Conservation (phyloP, 768 basidiomycete species). For the Suillus ampliporus region DNA sequence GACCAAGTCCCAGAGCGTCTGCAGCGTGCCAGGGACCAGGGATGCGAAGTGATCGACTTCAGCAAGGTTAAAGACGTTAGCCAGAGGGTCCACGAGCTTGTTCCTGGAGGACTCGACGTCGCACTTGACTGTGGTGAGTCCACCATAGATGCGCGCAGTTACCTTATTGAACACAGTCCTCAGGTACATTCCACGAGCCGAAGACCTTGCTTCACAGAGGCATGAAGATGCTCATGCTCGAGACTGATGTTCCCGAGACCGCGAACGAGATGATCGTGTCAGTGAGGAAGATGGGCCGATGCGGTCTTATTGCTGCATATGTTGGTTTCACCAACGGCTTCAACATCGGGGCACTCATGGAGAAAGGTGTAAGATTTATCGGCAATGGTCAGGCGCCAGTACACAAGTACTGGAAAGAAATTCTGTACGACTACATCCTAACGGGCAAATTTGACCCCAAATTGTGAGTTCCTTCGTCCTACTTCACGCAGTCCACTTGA, state of each 20-base stretch:
- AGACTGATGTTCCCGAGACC: constrained; percentile 76
- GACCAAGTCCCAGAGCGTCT: constrained; percentile 62
- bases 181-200: constrained; percentile 72
- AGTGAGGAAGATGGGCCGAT: constrained; percentile 59
- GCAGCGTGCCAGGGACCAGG: constrained; percentile 50
- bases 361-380: constrained; percentile 73
- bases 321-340: constrained; percentile 69
- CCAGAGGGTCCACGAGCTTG: constrained; percentile 61
- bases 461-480: constrained; percentile 47
- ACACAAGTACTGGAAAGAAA: constrained; percentile 75
- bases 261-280: constrained; percentile 55
- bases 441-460: constrained; percentile 69
- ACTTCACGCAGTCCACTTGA: constrained; percentile 6
- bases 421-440: constrained; percentile 66
- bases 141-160: constrained; percentile 18
- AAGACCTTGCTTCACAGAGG: constrained; percentile 68
- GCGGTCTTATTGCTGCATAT: constrained; percentile 74
- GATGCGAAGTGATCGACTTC: constrained; percentile 66
- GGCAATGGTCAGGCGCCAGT: constrained; percentile 81
- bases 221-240: constrained; percentile 73
- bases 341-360: constrained; percentile 78
- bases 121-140: constrained; percentile 55
- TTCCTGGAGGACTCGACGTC: constrained; percentile 69
- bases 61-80: constrained; percentile 50
- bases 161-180: not conserved